Base-by-base conservation (phyloP, 1,139 yeast species). In the Lodderomyces theae region DNA sequence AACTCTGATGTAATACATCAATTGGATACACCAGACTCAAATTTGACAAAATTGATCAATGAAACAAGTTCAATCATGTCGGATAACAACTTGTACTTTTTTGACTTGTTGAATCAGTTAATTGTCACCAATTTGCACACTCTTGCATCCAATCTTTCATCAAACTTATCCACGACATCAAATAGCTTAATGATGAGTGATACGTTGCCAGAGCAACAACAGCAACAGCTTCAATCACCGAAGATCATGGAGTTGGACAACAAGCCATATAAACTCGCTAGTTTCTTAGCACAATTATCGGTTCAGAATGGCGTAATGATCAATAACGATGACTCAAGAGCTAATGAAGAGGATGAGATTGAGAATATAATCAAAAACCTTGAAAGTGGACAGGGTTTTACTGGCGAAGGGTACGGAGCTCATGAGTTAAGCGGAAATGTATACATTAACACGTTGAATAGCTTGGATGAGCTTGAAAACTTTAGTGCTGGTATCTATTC, bases 401-500 rank as follows among this genome's bases (percentile, higher is more conserved):
- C 40, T 21, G 25, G 41, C 6, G 32, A 22, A 12, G 35, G 40
- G 24, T 69, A 74, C 68, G 68, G 68, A 41, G 60, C 60, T 21
- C 58, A 58, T 18, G 69, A 64, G 34, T 57, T 72, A 34, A 58
- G 71, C 5, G 77, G 77, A 9, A 72, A 72, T 49, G 58, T 61
- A 15, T 72, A 64, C 50, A 55, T 72, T 35, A 69, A 68, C 55
- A 64, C 64, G 32, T 56, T 80, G 54, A 79, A 79, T 55, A 69
- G 72, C 41, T 67, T 79, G 25, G 81, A 79, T 19, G 89, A 81
- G 47, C 73, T 90, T 47, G 95, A 87, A 51, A 96, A 89, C 46
- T 77, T 90, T 53, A 82, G 95, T 63, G 97, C 97, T 4, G 77
- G 89, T 52, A 92, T 90, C 8, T 90, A 90, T 60, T 84, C 96